Base-by-base conservation (phyloP, 176 grass and related monocot species). In the Alloteropsis semialata region DNA sequence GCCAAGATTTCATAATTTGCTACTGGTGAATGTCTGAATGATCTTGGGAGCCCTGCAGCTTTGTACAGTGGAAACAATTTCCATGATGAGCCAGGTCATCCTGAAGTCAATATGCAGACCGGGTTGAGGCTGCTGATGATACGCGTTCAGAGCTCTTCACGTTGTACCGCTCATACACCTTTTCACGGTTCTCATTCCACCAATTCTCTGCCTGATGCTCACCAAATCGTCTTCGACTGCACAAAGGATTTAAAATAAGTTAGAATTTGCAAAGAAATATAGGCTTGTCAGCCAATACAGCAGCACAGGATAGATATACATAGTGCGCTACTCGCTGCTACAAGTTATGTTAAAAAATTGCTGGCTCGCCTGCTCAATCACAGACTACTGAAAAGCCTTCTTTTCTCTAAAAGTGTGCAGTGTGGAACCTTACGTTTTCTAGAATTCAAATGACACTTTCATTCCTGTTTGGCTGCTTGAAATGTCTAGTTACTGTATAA, bases 161-260 rank as follows among this genome's bases (percentile, higher is more conserved):
- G 27, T 95, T 94, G 76, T 98, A 98, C 33, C 72, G 86, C 82
- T 98, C 93, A 2, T 95, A 95, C 12, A 98, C 96, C 56, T 92
- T 95, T 64, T 95, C 88, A 30, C 93, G 90, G 72, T 98, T 98
- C 75, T 95, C 96, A 43, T 90, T 90, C 96, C 96, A 98, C 96
- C 96, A 98, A 45, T 87, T 73, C 67, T 98, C 96, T 11, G 96
- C 96, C 76, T 95, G 92, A 78, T 98, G 93, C 87, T 98, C 96
- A 48, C 93, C 91, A 87, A 98, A 98, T 73, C 91, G 86, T 84
- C 96, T 93, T 65, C 96, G 92, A 37, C 96, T 82, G 78, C 38
- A 86, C 87, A 69, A 25, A 5, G 7, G 2, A 78, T 14, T 30
- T 61, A 0, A 24, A 10, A 8, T 19, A 63, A 63, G 45, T 84